Evolutionary conservation across 2,329 filamentous ascomycete species (phyloP), one percentile per base, ranked within the genome.

Genomic region (Monosporascus sp.): DNA sequence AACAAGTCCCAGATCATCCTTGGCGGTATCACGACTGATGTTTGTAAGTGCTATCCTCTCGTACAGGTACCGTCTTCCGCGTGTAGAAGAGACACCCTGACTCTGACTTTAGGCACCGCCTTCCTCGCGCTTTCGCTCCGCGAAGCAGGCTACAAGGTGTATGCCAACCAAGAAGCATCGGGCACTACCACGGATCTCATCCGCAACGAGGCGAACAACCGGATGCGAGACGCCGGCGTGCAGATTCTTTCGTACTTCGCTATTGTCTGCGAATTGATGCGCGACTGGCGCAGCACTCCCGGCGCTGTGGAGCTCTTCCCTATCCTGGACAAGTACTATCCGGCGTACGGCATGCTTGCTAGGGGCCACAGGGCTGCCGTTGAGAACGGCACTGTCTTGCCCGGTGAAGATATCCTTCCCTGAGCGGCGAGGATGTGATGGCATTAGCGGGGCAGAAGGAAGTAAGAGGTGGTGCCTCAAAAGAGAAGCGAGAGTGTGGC

Each of bases 71-170:
- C 9, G 14, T 44, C 22, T 19, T 24, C 8, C 22, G 52, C 72
- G 73, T n/a, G 22, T 8, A 9, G 9, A 37, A 11, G 22, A 43
- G 17, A 20, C 14, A 27, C 41, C 3, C 20, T 54, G 26, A 47
- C 17, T 19, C 1, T n/a, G 8, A 7, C 41, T 14, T 9, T 27
- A 65, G 62, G 78, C 77, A 88, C 85, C 22, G 76, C 87, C 0
- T 91, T 91, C 74, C 77, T 88, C 6, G 85, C 88, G 0, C 77
- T 91, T n/a, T 87, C 85, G 1, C 80, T 91, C 5, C 77, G 85
- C 37, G 79, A 84, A 16, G 86, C 82, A 44, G 88, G 87, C 26
- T 91, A 89, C 74, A 80, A 80, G 38, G 87, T 91, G 54, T 90
- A 80, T 73, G 86, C 85, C 61, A 88, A 89, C 70, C 78, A 85